These are phyloP conservation scores for Phyllosticta ampelicida DNA, from an alignment of 2,329 filamentous ascomycete genomes.

Conservation along the genomic window DNA sequence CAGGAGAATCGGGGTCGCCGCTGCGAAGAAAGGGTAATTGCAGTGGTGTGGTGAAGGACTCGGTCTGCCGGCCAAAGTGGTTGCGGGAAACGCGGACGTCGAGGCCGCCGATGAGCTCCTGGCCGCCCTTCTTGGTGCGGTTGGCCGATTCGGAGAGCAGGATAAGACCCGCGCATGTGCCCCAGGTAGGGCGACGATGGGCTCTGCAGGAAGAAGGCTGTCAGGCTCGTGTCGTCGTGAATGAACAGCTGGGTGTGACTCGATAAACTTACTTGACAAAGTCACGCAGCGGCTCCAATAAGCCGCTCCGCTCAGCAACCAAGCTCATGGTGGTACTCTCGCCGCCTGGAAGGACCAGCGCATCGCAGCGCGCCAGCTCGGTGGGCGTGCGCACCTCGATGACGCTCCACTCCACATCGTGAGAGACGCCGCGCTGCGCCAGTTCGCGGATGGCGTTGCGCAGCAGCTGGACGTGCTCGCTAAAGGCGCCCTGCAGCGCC, in stretches of 20 bases:
- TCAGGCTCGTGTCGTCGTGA: neutral
- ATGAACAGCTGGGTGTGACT: slow-evolving; percentile 12
- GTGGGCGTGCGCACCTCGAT: slow-evolving; percentile 67
- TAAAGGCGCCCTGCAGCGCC: slow-evolving; percentile 85
- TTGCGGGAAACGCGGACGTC: slow-evolving; percentile 87
- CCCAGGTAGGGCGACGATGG: slow-evolving; percentile 76
- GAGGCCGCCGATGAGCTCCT: slow-evolving; percentile 85
- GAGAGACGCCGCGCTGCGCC: slow-evolving; percentile 14
- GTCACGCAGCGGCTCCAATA: slow-evolving; percentile 73
- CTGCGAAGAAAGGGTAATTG: slow-evolving; percentile 56
- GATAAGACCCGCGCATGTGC: slow-evolving; percentile 91
- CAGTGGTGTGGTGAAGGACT: slow-evolving; percentile 75
- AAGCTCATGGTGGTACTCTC: slow-evolving; percentile 92
- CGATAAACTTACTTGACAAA: slow-evolving; percentile 67
- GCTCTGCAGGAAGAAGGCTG: slow-evolving; percentile 39
- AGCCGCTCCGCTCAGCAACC: slow-evolving; percentile 67
- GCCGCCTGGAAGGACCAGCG: slow-evolving; percentile 81
- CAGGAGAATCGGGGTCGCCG: slow-evolving; percentile 8
- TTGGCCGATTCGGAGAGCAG: slow-evolving; percentile 81
- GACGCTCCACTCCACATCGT: slow-evolving; percentile 44
- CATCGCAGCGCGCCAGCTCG: slow-evolving; percentile 65
- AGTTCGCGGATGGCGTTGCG: slow-evolving; percentile 52
- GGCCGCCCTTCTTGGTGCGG: slow-evolving; percentile 78
- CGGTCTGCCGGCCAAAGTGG: slow-evolving; percentile 86
- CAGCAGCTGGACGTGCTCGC: slow-evolving; percentile 73